Evolutionary conservation across 306 rosid species (phyloP).

Genomic region (Oemleria cerasiformis): DNA sequence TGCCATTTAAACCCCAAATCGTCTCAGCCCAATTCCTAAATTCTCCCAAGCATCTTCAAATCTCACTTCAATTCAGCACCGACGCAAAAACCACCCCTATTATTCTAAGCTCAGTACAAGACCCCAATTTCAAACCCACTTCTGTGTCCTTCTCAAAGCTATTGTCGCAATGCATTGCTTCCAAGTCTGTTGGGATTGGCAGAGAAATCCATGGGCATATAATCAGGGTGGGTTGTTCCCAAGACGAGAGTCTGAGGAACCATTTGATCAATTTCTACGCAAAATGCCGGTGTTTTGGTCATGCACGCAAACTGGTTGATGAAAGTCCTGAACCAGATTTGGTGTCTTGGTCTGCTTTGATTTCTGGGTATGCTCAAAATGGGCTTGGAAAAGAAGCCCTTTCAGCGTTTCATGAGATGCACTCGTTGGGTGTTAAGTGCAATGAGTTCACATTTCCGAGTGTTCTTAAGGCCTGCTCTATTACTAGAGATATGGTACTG

Average conservation of each 20-base stretch:
- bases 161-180: constrained; percentile 53
- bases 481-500: constrained; percentile 42
- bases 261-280: constrained; percentile 49
- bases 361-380: constrained; percentile 73
- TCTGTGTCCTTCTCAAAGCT: constrained; percentile 40
- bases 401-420: constrained; percentile 56
- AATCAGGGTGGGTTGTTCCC: constrained; percentile 54
- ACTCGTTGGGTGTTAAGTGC: constrained; percentile 47
- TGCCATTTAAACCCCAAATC: constrained; percentile 23
- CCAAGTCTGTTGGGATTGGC: constrained; percentile 47
- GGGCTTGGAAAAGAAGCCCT: constrained; percentile 60
- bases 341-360: constrained; percentile 79
- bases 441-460: constrained; percentile 73
- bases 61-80: constrained; percentile 8
- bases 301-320: constrained; percentile 62
- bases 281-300: constrained; percentile 40
- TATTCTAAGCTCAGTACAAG: background rate
- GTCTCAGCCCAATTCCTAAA: constrained; percentile 10
- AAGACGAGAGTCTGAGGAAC: constrained; percentile 40
- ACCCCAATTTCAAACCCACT: constrained; percentile 6
- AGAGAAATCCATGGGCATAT: constrained; percentile 67
- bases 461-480: constrained; percentile 75
- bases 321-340: constrained; percentile 54
- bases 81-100: constrained; percentile 17
- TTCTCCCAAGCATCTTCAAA: constrained; percentile 23